Evolutionary conservation across 306 rosid genomes (phyloP), one percentile per base, ranked within the genome.

Genomic region (Hippophae rhamnoides): DNA sequence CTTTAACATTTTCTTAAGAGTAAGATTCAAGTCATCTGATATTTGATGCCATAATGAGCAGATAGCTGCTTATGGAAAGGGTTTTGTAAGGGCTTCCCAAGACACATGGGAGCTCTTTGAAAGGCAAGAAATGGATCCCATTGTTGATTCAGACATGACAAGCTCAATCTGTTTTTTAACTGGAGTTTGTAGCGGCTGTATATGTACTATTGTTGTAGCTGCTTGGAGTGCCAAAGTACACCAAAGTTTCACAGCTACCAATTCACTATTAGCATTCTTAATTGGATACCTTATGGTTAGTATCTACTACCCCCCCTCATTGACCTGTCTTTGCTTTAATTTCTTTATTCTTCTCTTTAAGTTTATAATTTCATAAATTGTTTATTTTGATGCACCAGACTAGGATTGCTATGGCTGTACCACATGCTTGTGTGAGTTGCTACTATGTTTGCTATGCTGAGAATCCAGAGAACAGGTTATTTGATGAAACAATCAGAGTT

Each of bases 281-380:
- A 77, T 88, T 61, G 99, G 95, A 83, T 92, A 88, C 85, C 88
- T 92, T 70, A 77, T 92, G 99, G 99, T 92, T 43, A 55, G 96
- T 74, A 12, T 18, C 23, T 18, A 18, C 23, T 18, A 18, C 23
- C 23, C 23, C 23, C 23, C 23, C 23, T 18, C 23, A 18, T 18
- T 18, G 23, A 18, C 23, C 23, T 18, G 23, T 18, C 23, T 18
- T 18, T 0, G 23, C 23, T 0, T 18, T 18, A 0, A 18, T 18
- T 18, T 63, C 47, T 1, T 18, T 43, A 40, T 18, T 18, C 18
- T 18, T 18, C 18, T 18, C 23, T 18, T 18, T 18, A 18, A 18
- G 23, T 18, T 18, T 18, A 0, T 18, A 18, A 18, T 18, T 18
- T 18, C 23, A 0, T 18, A 18, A 18, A 18, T 31, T 31, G 38